Evolutionary conservation across 345 rosid species (phyloP), one percentile per base, ranked within the genome.

Genomic region (Aurinia saxatilis): DNA sequence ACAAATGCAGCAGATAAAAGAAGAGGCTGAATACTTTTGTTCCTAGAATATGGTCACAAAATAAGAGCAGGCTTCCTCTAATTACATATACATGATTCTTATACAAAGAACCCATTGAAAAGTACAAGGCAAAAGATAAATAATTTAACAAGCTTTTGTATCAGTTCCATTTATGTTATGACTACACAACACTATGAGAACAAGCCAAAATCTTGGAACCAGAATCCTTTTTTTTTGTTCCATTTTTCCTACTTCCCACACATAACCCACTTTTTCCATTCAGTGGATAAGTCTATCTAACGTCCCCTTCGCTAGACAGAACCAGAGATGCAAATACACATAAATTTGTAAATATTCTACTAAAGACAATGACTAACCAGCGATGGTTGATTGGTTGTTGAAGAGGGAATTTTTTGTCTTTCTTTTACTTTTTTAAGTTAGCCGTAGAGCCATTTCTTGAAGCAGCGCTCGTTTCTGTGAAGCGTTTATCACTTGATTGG

Each of bases 361-460:
- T n/a, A n/a, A n/a, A n/a, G n/a, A n/a, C n/a, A n/a, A n/a, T n/a
- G n/a, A n/a, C n/a, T n/a, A 48, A 30, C 57, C 55, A 55, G 21
- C 68, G 57, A 37, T 61, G 67, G 19, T 60, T 61, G 57, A 30
- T 36, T 53, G 41, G 31, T 23, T 38, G 50, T 10, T 42, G 47
- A 45, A 37, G 56, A 61, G 35, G 7, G 57, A 53, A 52, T 45
- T 27, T 6, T 27, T 35, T 10, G 54, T 68, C 54, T 68, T 42
- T 6, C 29, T 11, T n/a, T 23, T 19, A 5, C 27, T 38, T 31
- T 65, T 51, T 58, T 72, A 93, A 10, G 83, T 78, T 65, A 93
- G 78, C 77, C 97, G 80, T 57, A 93, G 70, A 16, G 99, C 97
- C 96, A 93, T 90, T 71, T 93, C 96, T 71, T 87, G 99, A 57